phyloP scores from a whole-genome alignment of 306 rosid species.

The Canavalia gladiata region DNA sequence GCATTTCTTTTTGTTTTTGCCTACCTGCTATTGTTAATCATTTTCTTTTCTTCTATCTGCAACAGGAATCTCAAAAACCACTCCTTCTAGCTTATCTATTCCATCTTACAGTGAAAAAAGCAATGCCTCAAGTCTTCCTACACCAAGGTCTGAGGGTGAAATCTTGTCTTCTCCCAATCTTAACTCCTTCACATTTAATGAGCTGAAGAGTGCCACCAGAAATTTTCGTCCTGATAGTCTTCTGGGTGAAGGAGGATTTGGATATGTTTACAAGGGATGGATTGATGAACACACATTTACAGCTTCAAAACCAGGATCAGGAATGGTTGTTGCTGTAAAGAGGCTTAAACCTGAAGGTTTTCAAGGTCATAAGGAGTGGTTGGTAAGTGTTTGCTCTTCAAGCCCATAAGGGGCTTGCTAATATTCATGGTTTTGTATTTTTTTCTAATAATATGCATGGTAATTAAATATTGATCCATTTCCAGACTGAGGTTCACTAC shows the following conservation, averaged over 20 bases:
- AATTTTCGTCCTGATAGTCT: slow-evolving; percentile 88
- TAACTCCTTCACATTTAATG: slow-evolving; percentile 75
- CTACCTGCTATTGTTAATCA: slow-evolving; percentile 12
- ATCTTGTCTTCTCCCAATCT: slow-evolving; percentile 83
- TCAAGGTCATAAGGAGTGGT: slow-evolving; percentile 98
- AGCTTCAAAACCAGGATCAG: slow-evolving; percentile 85
- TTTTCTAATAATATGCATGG: slow-evolving; percentile 16
- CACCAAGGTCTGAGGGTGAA: slow-evolving; percentile 91
- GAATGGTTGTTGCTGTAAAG: slow-evolving; percentile 93
- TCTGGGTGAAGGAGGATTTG: slow-evolving; percentile 98
- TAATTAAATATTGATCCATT: slow-evolving; percentile 40
- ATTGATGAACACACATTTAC: slow-evolving; percentile 67
- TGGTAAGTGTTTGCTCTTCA: slow-evolving; percentile 64
- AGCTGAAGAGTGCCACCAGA: slow-evolving; percentile 85
- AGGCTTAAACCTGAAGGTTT: slow-evolving; percentile 91
- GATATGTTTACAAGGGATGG: slow-evolving; percentile 96
- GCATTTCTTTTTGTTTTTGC: not conserved
- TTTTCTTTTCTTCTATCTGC: slow-evolving; percentile 17
- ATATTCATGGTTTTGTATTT: not conserved
- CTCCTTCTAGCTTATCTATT: slow-evolving; percentile 59
- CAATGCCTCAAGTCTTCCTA: slow-evolving; percentile 69
- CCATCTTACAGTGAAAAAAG: slow-evolving; percentile 64
- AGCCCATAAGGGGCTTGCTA: not conserved
- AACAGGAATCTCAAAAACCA: slow-evolving; percentile 62
- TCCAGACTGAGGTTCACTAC: slow-evolving; percentile 95